Evolutionary conservation across 1,284 basidiomycete genomes (phyloP), one percentile per base, ranked within the genome.

Genomic region (Termitomyces sp.): DNA sequence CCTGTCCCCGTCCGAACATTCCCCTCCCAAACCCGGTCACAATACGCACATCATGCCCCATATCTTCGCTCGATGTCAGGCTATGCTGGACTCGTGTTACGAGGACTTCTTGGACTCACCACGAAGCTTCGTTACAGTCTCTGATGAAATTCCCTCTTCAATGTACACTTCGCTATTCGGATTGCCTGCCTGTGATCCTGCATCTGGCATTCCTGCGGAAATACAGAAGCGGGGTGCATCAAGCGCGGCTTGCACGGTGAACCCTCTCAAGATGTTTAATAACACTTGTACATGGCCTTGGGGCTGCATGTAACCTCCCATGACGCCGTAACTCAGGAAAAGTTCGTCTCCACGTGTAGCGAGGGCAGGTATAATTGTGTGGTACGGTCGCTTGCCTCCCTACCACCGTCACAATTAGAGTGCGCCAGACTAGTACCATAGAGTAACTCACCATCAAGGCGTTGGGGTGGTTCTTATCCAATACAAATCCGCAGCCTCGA

Each of bases 171-270:
- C 84, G 54, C 86, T 88, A 63, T 91, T 89, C 48, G 87, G 79
- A 61, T 89, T 83, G 1, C 84, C 83, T 0, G 84, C 79, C 33
- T 72, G 67, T 4, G 74, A 68, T 21, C 71, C 70, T 34, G 69
- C 72, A 55, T 89, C 86, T 0, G 90, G 88, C 60, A 80, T 80
- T 18, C 89, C 91, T 3, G 91, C 81, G 18, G 91, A 91, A 56
- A 97, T 95, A 68, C 93, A 97, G 74, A 97, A 96, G n/a, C 94
- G 82, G 3, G 93, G 94, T 0, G 93, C 89, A 70, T 97, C 96
- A 37, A 97, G 78, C 6, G 92, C 85, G 5, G 88, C 80, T 70
- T 97, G 94, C 0, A 84, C 81, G 3, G 83, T 86, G 67, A 86
- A 89, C 1, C 94, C 93, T 46, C 93, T 83, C 13, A 97, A 78